Evolutionary conservation across 192 early-diverging fungal genomes (phyloP).

Genomic region (Mortierella claussenii): DNA sequence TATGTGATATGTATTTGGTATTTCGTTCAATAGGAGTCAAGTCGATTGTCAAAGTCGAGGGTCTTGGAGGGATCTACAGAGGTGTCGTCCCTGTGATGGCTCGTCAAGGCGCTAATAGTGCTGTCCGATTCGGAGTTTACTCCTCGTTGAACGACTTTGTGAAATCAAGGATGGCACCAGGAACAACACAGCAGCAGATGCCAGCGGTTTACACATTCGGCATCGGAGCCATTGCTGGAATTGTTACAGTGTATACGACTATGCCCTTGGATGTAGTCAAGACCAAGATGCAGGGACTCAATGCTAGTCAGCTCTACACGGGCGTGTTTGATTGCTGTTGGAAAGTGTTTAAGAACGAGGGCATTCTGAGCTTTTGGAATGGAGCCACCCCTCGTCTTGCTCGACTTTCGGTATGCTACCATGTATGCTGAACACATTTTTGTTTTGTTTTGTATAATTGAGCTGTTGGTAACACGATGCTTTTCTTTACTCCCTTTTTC

Average conservation of each 20-base stretch:
- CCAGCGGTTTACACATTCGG: slow-evolving; percentile 70
- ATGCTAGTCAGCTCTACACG: slow-evolving; percentile 74
- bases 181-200: slow-evolving; percentile 42
- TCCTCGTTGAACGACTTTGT: slow-evolving; percentile 72
- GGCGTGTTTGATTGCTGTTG: slow-evolving; percentile 79
- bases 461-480: background rate
- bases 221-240: slow-evolving; percentile 88
- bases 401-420: slow-evolving; percentile 32
- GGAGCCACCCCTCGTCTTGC: slow-evolving; percentile 92
- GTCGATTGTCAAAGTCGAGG: slow-evolving; percentile 75
- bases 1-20: too few relatives aligned
- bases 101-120: slow-evolving; percentile 95
- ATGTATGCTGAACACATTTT: background rate
- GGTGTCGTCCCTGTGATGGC: slow-evolving; percentile 93
- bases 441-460: background rate
- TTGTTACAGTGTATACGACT: slow-evolving; percentile 93
- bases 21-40: slow-evolving; percentile 54
- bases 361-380: slow-evolving; percentile 90
- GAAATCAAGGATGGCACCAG: slow-evolving; percentile 39
- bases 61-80: slow-evolving; percentile 86
- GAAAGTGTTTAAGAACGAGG: slow-evolving; percentile 79
- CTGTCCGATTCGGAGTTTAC: slow-evolving; percentile 91
- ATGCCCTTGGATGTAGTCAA: slow-evolving; percentile 99
- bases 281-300: slow-evolving; percentile 93
- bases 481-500: slow-evolving; percentile 4